These are phyloP conservation scores for Pseudogymnoascus sp. DNA, from an alignment of 2,329 filamentous ascomycete genomes.

Conservation along the genomic window DNA sequence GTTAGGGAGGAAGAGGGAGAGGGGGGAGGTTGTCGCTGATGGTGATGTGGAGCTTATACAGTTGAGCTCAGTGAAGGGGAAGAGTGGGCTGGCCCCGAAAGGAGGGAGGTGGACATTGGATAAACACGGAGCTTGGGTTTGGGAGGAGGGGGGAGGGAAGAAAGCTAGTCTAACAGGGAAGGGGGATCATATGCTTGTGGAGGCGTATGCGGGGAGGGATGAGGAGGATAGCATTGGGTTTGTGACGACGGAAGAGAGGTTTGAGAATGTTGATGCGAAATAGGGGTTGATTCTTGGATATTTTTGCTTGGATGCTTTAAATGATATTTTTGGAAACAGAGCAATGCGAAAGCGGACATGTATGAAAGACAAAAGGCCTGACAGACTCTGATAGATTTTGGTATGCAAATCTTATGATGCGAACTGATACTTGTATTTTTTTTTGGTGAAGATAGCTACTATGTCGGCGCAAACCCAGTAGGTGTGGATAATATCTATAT, in stretches of 20 bases:
- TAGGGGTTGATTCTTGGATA: background rate
- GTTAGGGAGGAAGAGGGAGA: background rate
- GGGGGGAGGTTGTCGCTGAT: background rate
- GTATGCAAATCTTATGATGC: background rate
- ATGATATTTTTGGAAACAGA: background rate
- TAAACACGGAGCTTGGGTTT: background rate
- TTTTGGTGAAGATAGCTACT: background rate
- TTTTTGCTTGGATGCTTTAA: background rate
- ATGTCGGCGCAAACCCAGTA: background rate
- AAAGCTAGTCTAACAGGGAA: background rate
- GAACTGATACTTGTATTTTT: background rate
- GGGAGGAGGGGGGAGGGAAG: background rate
- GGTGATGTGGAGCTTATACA: background rate
- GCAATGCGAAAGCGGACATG: background rate
- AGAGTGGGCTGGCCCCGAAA: background rate
- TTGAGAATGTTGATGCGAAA: slow-evolving; percentile 5
- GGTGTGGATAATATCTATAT: too few relatives aligned
- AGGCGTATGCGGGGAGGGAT: background rate
- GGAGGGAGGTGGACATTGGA: background rate
- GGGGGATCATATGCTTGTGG: background rate
- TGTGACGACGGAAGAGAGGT: background rate
- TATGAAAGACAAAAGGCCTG: background rate
- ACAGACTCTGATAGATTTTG: background rate
- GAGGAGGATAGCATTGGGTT: background rate
- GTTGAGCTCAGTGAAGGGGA: background rate